Base-by-base conservation (phyloP, 1,284 basidiomycete genomes). In the Agaricales sp. region DNA sequence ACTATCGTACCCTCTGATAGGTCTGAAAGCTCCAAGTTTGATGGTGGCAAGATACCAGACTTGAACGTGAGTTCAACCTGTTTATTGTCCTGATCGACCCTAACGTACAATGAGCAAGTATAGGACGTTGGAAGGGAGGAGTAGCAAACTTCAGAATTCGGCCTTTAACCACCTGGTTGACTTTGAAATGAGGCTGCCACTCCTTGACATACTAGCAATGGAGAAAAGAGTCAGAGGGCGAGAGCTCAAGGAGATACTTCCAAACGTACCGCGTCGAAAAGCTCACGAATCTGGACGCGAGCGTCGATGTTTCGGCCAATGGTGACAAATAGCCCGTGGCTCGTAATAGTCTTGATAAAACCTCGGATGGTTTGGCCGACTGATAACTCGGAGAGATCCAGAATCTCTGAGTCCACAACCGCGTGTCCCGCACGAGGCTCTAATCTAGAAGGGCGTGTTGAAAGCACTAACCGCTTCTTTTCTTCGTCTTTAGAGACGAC, bases 281-380 rank as follows among this genome's bases (percentile, higher is more conserved):
- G 75, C 66, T 97, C 92, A 62, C 80, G 86, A 63, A 98, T 98
- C 67, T 95, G 92, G 20, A 98, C 85, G 19, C 95, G 82, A 48
- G 88, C 94, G 59, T 92, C 90, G 25, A 96, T 69, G 45, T 77
- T 77, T 46, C 86, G 78, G 14, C 91, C 92, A 19, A 99, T 66
- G 37, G 80, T 80, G 2, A 99, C 90, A 59, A 96, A 98, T n/a
- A 99, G 63, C 13, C 95, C 95, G 58, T 87, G 81, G 46, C 92
- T 85, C 18, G 82, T 77, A 43, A 98, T 74, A 55, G 80, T 87
- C 68, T 92, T 95, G 61, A 98, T 79, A 61, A 96, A 91, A 11
- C 95, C 95, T 48, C 92, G 77, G 25, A 95, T 68, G 20, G 72
- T 76, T 51, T 85, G 72, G 2, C 92, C 93, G 25, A 77, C 73